Percentiles rank a stretch among this genome's conserved stretches.
Conservation (phyloP, 306 rosid species). For the Gastrolobium villosum region DNA sequence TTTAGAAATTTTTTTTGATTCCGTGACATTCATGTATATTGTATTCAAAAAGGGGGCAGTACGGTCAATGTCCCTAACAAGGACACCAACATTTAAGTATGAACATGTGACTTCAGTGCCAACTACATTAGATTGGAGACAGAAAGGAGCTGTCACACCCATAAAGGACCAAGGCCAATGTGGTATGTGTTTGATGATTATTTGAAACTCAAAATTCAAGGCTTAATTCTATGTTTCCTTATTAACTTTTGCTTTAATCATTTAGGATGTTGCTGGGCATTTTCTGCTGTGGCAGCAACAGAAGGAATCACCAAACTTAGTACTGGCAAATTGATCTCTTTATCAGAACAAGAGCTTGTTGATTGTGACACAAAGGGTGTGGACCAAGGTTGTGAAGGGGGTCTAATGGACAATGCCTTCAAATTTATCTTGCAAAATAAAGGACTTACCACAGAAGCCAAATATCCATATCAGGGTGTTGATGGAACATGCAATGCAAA, state of each 20-base stretch:
- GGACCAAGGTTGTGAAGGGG: slow-evolving; percentile 54
- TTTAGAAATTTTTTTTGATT: no score
- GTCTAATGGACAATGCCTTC: slow-evolving; percentile 54
- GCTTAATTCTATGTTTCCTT: not conserved
- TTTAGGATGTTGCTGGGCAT: slow-evolving; percentile 55
- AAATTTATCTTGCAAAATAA: slow-evolving; percentile 48
- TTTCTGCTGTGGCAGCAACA: slow-evolving; percentile 55
- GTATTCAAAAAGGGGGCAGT: no score
- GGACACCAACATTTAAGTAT: slow-evolving; percentile 48
- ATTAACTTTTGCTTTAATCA: not conserved
- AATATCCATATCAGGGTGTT: slow-evolving; percentile 44
- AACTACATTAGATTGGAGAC: slow-evolving; percentile 50
- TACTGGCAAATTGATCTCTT: slow-evolving; percentile 42
- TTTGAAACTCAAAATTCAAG: not conserved
- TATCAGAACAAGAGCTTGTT: slow-evolving; percentile 55
- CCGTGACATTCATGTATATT: no score
- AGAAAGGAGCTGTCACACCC: slow-evolving; percentile 55
- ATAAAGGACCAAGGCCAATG: slow-evolving; percentile 55
- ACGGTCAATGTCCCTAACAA: no score
- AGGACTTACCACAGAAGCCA: slow-evolving; percentile 46
- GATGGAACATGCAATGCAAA: slow-evolving; percentile 42
- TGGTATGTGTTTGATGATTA: slow-evolving; percentile 35
- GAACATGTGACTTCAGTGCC: slow-evolving; percentile 46
- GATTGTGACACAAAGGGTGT: slow-evolving; percentile 53
- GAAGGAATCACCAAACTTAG: slow-evolving; percentile 50